Evolutionary conservation across 306 rosid genomes (phyloP).

Genomic region (Herpetospermum pedunculosum): DNA sequence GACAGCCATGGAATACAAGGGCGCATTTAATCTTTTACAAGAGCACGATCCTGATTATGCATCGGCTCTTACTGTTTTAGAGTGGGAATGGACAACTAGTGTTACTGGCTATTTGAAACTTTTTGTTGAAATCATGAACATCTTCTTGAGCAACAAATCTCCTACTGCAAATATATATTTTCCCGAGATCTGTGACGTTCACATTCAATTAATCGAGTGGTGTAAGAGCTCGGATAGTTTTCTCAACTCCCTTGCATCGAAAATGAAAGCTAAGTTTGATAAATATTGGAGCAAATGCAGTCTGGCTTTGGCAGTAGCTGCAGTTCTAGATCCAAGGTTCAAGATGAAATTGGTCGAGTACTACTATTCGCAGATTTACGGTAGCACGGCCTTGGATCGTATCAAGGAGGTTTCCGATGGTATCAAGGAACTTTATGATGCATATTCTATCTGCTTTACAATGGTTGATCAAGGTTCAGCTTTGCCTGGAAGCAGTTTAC

Average conservation of each 20-base stretch:
- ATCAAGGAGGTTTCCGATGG: slow-evolving; percentile 84
- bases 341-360: slow-evolving; percentile 92
- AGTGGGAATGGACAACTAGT: slow-evolving; percentile 66
- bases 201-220: slow-evolving; percentile 79
- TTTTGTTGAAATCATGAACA: slow-evolving; percentile 58
- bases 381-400: slow-evolving; percentile 75
- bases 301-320: slow-evolving; percentile 73
- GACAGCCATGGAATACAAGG: slow-evolving; percentile 69
- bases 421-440: slow-evolving; percentile 70
- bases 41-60: slow-evolving; percentile 53
- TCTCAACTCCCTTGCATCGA: slow-evolving; percentile 53
- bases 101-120: slow-evolving; percentile 62
- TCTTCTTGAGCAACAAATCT: slow-evolving; percentile 47
- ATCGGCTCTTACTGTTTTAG: slow-evolving; percentile 49
- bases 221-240: slow-evolving; percentile 67
- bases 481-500: slow-evolving; percentile 72
- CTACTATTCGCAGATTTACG: slow-evolving; percentile 87
- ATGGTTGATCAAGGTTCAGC: slow-evolving; percentile 87
- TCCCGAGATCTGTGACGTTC: slow-evolving; percentile 86
- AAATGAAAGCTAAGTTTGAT: slow-evolving; percentile 77
- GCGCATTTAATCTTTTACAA: slow-evolving; percentile 53
- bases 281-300: slow-evolving; percentile 94
- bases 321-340: slow-evolving; percentile 86
- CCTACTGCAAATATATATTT: slow-evolving; percentile 73
- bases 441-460: slow-evolving; percentile 69